These are phyloP conservation scores for Phlegmacium glaucopus DNA, from an alignment of 768 basidiomycete species.

Conservation along the genomic window DNA sequence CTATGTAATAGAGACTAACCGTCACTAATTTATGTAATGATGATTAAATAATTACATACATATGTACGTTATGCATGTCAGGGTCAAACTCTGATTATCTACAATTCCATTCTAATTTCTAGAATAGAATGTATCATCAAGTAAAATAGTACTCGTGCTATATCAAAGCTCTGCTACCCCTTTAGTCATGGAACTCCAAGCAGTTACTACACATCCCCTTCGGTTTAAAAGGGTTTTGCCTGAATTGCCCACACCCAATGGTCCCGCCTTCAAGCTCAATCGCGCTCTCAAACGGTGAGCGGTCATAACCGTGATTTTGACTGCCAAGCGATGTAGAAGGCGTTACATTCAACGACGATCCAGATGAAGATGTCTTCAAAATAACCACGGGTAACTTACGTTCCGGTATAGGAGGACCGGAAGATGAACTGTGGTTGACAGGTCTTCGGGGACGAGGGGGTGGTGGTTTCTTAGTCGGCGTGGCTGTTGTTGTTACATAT, in stretches of 20 bases:
- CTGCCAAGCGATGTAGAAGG: constrained; percentile 34
- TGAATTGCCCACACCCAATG: constrained; percentile 48
- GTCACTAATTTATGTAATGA: too few relatives aligned
- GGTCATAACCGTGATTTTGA: constrained; percentile 32
- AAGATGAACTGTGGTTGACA: constrained; percentile 21
- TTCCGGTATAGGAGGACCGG: constrained; percentile 46
- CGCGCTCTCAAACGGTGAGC: constrained; percentile 66
- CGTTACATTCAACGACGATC: constrained; percentile 15
- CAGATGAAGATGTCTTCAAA: neutral
- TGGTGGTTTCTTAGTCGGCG: constrained; percentile 43
- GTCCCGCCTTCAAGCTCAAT: constrained; percentile 39
- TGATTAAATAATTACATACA: too few relatives aligned
- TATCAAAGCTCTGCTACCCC: neutral
- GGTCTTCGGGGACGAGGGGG: constrained; percentile 63
- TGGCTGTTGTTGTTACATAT: constrained; percentile 1
- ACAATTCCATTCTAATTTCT: neutral
- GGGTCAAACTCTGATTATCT: too few relatives aligned
- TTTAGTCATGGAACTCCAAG: constrained; percentile 46
- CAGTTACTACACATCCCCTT: constrained; percentile 67
- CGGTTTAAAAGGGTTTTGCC: constrained; percentile 65
- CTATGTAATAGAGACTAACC: too few relatives aligned
- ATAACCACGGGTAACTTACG: constrained; percentile 16
- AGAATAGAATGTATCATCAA: neutral
- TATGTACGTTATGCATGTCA: too few relatives aligned
- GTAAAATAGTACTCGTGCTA: too few relatives aligned